Evolutionary conservation across 1,284 basidiomycete genomes (phyloP).

Genomic region (Schizopora paradoxa): DNA sequence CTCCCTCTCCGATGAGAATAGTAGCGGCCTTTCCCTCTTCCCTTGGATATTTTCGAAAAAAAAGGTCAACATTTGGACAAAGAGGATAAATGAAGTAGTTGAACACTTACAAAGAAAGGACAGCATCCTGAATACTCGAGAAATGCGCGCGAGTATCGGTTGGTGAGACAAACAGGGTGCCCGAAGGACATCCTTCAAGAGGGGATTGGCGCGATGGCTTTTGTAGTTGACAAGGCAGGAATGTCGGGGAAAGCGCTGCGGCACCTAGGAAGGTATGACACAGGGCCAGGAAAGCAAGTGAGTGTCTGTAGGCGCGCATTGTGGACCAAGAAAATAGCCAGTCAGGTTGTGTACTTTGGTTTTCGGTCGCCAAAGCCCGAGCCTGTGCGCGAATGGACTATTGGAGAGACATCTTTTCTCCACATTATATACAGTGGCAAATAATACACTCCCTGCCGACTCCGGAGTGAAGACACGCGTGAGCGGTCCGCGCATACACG

Average conservation of each 20-base stretch:
- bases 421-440: too few relatives aligned
- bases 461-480: too few relatives aligned
- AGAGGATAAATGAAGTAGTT: not conserved
- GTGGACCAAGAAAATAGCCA: too few relatives aligned
- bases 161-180: conserved; percentile 54
- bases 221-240: conserved; percentile 45
- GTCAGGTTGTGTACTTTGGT: too few relatives aligned
- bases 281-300: not conserved
- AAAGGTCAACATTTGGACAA: not conserved
- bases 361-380: too few relatives aligned
- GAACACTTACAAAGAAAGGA: conserved; percentile 44
- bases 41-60: too few relatives aligned
- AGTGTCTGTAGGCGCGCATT: not conserved
- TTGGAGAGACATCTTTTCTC: too few relatives aligned
- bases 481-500: too few relatives aligned
- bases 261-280: not conserved
- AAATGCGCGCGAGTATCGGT: conserved; percentile 43
- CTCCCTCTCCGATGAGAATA: conserved; percentile 60
- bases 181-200: conserved; percentile 45
- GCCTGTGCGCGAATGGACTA: too few relatives aligned
- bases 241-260: conserved; percentile 39
- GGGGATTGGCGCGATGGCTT: conserved; percentile 38
- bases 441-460: too few relatives aligned
- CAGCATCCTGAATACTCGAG: conserved; percentile 45
- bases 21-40: conserved; percentile 31